phyloP scores from a whole-genome alignment of 768 basidiomycete species.

The Gymnopilus junonius region DNA sequence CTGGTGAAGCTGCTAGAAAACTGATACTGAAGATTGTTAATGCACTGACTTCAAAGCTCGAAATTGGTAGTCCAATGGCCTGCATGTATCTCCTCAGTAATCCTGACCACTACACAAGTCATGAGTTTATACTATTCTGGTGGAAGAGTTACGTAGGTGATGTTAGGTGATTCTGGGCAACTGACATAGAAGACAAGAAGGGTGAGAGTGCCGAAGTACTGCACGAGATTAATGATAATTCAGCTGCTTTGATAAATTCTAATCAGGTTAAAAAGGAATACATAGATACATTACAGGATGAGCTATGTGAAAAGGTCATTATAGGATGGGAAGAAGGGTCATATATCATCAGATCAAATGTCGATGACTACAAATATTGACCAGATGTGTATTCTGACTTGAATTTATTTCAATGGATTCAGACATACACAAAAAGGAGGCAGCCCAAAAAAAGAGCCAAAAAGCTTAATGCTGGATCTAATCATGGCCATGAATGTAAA shows the following conservation, averaged over 20 bases:
- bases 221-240: too few species aligned
- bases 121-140: constrained; percentile 31
- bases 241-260: too few species aligned
- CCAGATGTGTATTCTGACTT: constrained; percentile 17
- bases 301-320: neutral
- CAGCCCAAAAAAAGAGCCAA: neutral
- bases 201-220: neutral
- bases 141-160: constrained; percentile 30
- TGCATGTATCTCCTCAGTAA: constrained; percentile 22
- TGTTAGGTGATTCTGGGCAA: constrained; percentile 11
- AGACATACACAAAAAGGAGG: constrained; percentile 16
- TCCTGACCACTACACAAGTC: constrained; percentile 17
- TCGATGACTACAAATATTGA: constrained; percentile 32
- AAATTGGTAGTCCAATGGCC: constrained; percentile 33
- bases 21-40: constrained; percentile 34
- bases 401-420: constrained; percentile 31
- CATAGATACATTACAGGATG: neutral
- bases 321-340: constrained; percentile 9
- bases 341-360: constrained; percentile 21
- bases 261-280: neutral
- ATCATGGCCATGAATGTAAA: neutral
- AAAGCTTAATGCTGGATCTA: neutral
- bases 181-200: neutral
- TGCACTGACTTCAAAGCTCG: constrained; percentile 30
- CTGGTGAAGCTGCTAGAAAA: constrained; percentile 11